Percentiles rank a stretch among this genome's conserved stretches.
phyloP scores from a whole-genome alignment of 805 yeast genomes.

The Spathaspora girioi region DNA sequence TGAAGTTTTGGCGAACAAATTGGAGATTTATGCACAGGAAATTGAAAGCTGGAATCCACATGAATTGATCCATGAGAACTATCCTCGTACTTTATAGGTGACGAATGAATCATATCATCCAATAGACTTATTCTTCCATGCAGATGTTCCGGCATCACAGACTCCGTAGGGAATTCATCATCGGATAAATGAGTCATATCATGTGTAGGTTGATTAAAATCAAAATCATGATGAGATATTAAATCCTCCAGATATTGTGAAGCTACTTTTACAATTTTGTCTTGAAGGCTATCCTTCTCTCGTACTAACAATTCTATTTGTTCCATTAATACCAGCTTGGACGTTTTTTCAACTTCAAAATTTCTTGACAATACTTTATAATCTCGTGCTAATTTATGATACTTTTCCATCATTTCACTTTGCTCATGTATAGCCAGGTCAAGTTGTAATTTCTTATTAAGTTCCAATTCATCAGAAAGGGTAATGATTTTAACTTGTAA shows the following conservation, averaged over 20 bases:
- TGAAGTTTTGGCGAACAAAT: not conserved
- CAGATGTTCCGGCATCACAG: not conserved
- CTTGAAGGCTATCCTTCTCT: constrained; percentile 18
- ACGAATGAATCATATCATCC: constrained; percentile 13
- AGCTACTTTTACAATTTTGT: not conserved
- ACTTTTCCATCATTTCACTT: constrained; percentile 20
- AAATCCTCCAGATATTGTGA: not conserved
- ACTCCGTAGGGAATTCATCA: constrained; percentile 4
- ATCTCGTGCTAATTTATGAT: constrained; percentile 28
- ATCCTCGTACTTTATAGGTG: constrained; percentile 13
- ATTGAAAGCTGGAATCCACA: constrained; percentile 20
- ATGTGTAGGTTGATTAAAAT: constrained; percentile 11
- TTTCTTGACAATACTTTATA: constrained; percentile 44
- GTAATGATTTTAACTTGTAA: constrained; percentile 23
- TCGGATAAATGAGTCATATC: constrained; percentile 20
- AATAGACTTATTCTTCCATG: not conserved
- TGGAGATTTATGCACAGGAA: constrained; percentile 15
- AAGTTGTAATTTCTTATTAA: not conserved
- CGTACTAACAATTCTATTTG: constrained; percentile 49
- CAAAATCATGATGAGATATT: constrained; percentile 4
- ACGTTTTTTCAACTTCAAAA: constrained; percentile 50
- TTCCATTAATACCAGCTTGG: constrained; percentile 50
- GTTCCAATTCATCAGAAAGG: constrained; percentile 4
- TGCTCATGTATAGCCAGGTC: constrained; percentile 6
- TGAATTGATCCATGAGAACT: constrained; percentile 16